phyloP scores from a whole-genome alignment of 2,329 filamentous ascomycete species.

The Neofusicoccum sp. region DNA sequence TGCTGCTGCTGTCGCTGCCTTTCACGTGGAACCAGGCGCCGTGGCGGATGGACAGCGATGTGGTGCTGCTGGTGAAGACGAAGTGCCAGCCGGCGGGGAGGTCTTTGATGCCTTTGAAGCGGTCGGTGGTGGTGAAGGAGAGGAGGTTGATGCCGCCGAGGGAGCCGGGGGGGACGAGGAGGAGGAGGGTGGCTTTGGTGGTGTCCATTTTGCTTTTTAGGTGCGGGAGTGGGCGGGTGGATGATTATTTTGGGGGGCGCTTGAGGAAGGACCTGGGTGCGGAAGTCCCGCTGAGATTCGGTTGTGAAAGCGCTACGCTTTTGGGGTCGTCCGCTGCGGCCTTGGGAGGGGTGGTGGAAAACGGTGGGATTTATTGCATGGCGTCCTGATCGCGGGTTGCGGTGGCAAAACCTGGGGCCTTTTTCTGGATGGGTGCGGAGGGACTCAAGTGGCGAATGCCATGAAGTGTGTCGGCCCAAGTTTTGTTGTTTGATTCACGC shows the following conservation, averaged over 20 bases:
- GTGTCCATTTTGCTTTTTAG: not conserved
- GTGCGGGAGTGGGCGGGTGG: not conserved
- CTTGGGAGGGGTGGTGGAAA: not conserved
- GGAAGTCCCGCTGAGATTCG: not conserved
- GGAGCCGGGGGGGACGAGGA: slow-evolving; percentile 49
- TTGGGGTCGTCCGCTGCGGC: not conserved
- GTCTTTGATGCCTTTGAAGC: slow-evolving; percentile 64
- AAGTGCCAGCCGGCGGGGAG: slow-evolving; percentile 63
- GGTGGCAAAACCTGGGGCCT: not conserved
- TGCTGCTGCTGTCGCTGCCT: slow-evolving; percentile 29
- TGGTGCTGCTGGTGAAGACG: slow-evolving; percentile 61
- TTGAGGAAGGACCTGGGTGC: too few species aligned
- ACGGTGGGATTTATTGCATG: not conserved
- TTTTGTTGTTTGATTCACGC: not conserved
- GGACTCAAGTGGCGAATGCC: not conserved
- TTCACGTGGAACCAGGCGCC: slow-evolving; percentile 63
- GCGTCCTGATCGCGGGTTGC: not conserved
- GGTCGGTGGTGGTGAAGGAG: slow-evolving; percentile 64
- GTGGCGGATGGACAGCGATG: slow-evolving; percentile 61
- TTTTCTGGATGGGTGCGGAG: too few species aligned
- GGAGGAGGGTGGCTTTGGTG: slow-evolving; percentile 30
- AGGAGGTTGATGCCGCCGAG: slow-evolving; percentile 60
- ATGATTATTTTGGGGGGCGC: too few species aligned
- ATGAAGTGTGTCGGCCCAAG: not conserved
- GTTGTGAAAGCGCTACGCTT: too few species aligned